Evolutionary conservation across 2,329 filamentous ascomycete genomes (phyloP).

Genomic region (Cyclaneusma minus): DNA sequence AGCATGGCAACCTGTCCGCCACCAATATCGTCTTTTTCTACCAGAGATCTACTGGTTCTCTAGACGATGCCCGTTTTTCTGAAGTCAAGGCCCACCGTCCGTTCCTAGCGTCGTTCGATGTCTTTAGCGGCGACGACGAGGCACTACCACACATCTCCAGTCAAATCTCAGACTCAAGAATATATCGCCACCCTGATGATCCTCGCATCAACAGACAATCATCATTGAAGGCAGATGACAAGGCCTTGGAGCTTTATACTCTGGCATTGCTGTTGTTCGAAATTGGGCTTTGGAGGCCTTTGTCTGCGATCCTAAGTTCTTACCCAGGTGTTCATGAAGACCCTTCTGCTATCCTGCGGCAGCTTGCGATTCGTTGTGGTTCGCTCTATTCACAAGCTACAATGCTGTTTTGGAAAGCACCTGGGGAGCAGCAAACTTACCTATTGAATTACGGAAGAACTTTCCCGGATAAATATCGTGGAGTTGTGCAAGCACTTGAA

Average conservation of each 20-base stretch:
- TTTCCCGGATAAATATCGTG: no score
- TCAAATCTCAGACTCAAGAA: neutral
- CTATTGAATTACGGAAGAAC: no score
- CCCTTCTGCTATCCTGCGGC: slow-evolving; percentile 11
- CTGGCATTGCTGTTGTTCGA: slow-evolving; percentile 59
- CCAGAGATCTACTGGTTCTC: slow-evolving; percentile 9
- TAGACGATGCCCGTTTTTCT: slow-evolving; percentile 9
- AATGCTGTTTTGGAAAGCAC: slow-evolving; percentile 54
- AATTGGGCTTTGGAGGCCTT: slow-evolving; percentile 59
- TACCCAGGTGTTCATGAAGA: slow-evolving; percentile 11
- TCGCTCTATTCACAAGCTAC: slow-evolving; percentile 64
- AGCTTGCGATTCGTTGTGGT: slow-evolving; percentile 39
- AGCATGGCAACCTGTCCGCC: slow-evolving; percentile 55
- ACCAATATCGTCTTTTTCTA: slow-evolving; percentile 51
- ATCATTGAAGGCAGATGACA: slow-evolving; percentile 36
- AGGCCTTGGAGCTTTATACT: slow-evolving; percentile 54
- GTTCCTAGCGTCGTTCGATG: slow-evolving; percentile 57
- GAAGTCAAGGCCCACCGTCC: slow-evolving; percentile 51
- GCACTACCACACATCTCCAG: no score
- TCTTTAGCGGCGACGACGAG: slow-evolving; percentile 37
- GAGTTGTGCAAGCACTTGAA: no score
- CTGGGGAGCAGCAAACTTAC: no score
- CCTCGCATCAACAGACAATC: slow-evolving; percentile 34
- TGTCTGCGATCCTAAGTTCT: slow-evolving; percentile 23
- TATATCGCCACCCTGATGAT: slow-evolving; percentile 55